phyloP scores from a whole-genome alignment of 2,329 filamentous ascomycete genomes.

The Orbilia brochopaga region DNA sequence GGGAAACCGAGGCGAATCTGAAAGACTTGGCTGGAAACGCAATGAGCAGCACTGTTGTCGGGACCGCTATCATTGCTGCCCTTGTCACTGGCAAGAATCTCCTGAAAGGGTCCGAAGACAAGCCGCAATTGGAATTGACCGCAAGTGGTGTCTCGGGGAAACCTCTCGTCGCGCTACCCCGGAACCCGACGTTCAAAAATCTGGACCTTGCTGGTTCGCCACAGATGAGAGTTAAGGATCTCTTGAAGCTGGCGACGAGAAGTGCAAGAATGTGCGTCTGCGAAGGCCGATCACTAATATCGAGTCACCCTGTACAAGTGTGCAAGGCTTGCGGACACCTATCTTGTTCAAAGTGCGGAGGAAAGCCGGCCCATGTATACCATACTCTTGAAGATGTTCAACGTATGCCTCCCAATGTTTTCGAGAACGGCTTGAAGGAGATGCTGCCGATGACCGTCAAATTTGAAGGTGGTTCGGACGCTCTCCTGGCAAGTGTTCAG shows the following conservation, averaged over 20 bases:
- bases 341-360: slow-evolving; percentile 64
- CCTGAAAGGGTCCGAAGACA: slow-evolving; percentile 13
- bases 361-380: slow-evolving; percentile 62
- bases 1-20: slow-evolving; percentile 68
- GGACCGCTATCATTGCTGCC: slow-evolving; percentile 67
- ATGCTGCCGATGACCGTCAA: slow-evolving; percentile 59
- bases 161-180: slow-evolving; percentile 15
- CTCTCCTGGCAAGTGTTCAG: slow-evolving; percentile 53
- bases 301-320: slow-evolving; percentile 58
- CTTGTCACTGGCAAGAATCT: slow-evolving; percentile 59
- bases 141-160: not conserved
- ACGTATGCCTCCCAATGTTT: slow-evolving; percentile 58
- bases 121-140: not conserved
- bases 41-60: slow-evolving; percentile 77
- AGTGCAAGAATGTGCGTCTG: slow-evolving; percentile 65
- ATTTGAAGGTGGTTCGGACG: slow-evolving; percentile 55
- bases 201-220: slow-evolving; percentile 51
- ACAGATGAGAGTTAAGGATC: slow-evolving; percentile 40
- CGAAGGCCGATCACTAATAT: slow-evolving; percentile 61
- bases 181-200: slow-evolving; percentile 30
- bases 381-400: slow-evolving; percentile 54
- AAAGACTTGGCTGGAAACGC: slow-evolving; percentile 79
- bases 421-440: slow-evolving; percentile 60
- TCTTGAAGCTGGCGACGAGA: slow-evolving; percentile 51
- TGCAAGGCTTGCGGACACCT: slow-evolving; percentile 65